Percentiles rank a stretch among this genome's conserved stretches.
Conservation (phyloP, 2,329 filamentous ascomycete genomes). For the Clonostachys solani region DNA sequence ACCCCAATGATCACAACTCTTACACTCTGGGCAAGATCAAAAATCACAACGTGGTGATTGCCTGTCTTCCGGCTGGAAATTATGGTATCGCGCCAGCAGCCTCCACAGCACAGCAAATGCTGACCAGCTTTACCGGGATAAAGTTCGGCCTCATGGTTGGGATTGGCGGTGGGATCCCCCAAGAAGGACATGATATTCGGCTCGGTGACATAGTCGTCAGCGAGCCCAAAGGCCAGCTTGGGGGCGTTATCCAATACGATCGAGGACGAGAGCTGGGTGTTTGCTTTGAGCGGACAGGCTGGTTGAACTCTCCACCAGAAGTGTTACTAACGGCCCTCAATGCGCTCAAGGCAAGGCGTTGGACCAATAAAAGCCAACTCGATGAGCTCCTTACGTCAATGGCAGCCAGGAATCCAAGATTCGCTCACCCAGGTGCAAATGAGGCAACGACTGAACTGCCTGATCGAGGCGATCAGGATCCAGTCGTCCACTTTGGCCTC, state of each 20-base stretch:
- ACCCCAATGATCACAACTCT: constrained; percentile 14
- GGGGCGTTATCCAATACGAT: constrained; percentile 6
- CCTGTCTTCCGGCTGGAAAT: constrained; percentile 13
- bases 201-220: constrained; percentile 28
- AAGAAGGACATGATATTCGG: constrained; percentile 21
- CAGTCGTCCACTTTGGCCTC: constrained; percentile 9
- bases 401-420: not conserved
- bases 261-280: constrained; percentile 5
- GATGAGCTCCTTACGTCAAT: not conserved
- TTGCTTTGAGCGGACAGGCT: not conserved
- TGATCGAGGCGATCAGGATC: constrained; percentile 6
- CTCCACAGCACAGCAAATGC: constrained; percentile 15
- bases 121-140: constrained; percentile 18
- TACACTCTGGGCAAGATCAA: constrained; percentile 20
- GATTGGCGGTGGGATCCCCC: constrained; percentile 24
- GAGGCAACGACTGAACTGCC: constrained; percentile 8
- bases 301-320: constrained; percentile 1
- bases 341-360: not conserved
- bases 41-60: constrained; percentile 9
- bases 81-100: constrained; percentile 17
- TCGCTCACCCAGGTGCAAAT: constrained; percentile 6
- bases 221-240: not conserved
- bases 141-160: constrained; percentile 22
- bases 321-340: not conserved
- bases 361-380: not conserved